Evolutionary conservation across 2,329 filamentous ascomycete species (phyloP).

Genomic region (Sphaerulina vaccinii): DNA sequence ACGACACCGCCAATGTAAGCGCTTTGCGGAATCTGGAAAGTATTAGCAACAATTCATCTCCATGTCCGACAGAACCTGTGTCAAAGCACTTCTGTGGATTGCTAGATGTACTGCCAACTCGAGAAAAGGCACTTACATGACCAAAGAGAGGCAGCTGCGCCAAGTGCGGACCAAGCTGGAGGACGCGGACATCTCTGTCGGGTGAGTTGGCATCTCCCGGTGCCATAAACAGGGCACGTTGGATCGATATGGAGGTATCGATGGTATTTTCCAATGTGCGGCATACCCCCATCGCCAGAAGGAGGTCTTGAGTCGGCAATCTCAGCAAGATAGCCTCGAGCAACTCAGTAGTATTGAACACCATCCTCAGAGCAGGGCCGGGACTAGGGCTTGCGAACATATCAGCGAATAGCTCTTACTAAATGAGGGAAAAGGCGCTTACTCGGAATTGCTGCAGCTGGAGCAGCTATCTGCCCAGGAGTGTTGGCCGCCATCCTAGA

Average conservation of each 20-base stretch:
- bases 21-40: background rate
- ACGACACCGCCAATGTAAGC: background rate
- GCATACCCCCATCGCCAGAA: background rate
- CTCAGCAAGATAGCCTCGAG: background rate
- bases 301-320: background rate
- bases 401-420: too few relatives aligned
- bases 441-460: too few relatives aligned
- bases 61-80: background rate
- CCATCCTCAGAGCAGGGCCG: too few relatives aligned
- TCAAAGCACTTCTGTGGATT: background rate
- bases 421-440: too few relatives aligned
- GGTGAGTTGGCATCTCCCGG: background rate
- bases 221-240: background rate
- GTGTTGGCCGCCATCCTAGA: too few relatives aligned
- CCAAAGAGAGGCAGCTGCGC: background rate
- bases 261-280: background rate
- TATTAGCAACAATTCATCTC: background rate
- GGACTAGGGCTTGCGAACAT: too few relatives aligned
- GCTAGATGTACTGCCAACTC: background rate
- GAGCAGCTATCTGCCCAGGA: too few relatives aligned
- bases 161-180: background rate
- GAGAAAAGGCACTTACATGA: background rate
- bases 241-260: background rate
- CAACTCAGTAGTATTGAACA: too few relatives aligned
- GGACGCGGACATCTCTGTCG: background rate